Evolutionary conservation across 495 filamentous ascomycete species (phyloP), one percentile per base, ranked within the genome.

Genomic region (Aspergillus saccharolyticus): DNA sequence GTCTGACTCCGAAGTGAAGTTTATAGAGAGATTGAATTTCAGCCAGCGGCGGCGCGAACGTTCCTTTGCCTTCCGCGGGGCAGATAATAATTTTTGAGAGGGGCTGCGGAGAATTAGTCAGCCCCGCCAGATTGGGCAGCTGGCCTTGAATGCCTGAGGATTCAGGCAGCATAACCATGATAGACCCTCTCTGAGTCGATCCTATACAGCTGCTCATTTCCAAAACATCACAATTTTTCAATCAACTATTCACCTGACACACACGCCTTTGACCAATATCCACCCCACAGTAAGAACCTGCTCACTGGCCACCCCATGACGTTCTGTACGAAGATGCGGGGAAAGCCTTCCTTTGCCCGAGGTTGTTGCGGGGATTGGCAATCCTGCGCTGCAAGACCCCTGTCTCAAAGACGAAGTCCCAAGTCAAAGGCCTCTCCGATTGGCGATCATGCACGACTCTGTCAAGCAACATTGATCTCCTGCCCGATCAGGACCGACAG

Each of bases 61-160:
- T 76, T 76, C 74, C 67, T 69, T 70, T 51, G 42, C 55, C 51
- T 76, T 76, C 74, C 65, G 72, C 69, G 70, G 69, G 67, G 70
- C 65, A 61, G 45, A n/a, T n/a, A 28, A 4, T 54, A 52, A 60
- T 59, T 66, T 66, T 60, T 63, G 55, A 61, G 65, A 63, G 68
- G 66, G 66, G 68, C 57, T 60, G 43, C 19, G 18, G 18, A 42
- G 24, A 49, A 47, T 64, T 64, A 65, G 63, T 65, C 59, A 65
- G 61, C 53, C 28, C 45, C 18, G 12, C 33, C 33, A 39, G 7
- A 10, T 39, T 12, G 10, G 25, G 33, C 33, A 6, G 4, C 25
- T 39, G 33, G 33, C 33, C 33, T 12, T 39, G 33, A 39, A 39
- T 39, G 33, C 33, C 33, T 39, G 10, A 39, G 33, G 33, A 5